phyloP scores from a whole-genome alignment of 305 asterid genomes.

The Petunia hybrid region DNA sequence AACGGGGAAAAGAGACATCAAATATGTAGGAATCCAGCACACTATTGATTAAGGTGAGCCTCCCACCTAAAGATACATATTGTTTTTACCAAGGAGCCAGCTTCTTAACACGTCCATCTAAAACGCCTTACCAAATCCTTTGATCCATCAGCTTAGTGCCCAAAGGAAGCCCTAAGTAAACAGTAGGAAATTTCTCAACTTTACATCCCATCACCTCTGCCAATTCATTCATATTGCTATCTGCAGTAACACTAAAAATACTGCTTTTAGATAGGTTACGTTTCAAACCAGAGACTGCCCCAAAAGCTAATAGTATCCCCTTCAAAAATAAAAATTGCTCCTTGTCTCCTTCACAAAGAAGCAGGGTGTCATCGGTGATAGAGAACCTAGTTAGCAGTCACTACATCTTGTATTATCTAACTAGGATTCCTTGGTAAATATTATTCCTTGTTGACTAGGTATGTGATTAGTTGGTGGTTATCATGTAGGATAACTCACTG shows the following conservation, averaged over 20 bases:
- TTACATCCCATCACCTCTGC: neutral
- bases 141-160: neutral
- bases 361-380: too few species aligned
- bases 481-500: too few species aligned
- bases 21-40: neutral
- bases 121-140: slow-evolving; percentile 1
- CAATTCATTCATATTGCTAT: neutral
- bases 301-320: too few species aligned
- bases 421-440: too few species aligned
- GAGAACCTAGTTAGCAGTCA: too few species aligned
- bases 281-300: too few species aligned
- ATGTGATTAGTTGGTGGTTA: too few species aligned
- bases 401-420: too few species aligned
- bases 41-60: neutral
- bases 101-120: neutral
- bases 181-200: neutral
- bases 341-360: too few species aligned
- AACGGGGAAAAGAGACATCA: neutral
- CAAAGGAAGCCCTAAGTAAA: neutral
- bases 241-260: neutral
- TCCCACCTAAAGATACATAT: neutral
- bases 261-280: neutral
- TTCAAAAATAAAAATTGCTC: too few species aligned
- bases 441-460: too few species aligned
- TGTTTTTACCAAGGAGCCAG: neutral